Evolutionary conservation across 495 filamentous ascomycete genomes (phyloP), one percentile per base, ranked within the genome.

Genomic region (Neurospora tetraspora): DNA sequence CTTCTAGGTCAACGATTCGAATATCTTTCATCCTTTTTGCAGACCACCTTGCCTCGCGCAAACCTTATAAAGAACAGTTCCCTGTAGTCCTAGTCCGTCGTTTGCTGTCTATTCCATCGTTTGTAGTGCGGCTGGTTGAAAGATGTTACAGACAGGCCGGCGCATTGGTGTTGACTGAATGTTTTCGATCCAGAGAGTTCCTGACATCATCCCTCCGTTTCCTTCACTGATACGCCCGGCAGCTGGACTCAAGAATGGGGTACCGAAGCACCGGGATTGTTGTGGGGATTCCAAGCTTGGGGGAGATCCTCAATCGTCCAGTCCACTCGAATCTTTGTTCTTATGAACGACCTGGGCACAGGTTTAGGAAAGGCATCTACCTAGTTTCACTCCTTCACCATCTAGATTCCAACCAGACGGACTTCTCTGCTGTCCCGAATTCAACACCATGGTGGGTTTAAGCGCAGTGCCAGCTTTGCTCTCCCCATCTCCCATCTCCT

Each of bases 401-500:
- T 65, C 53, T 14, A 65, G 27, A 27, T 18, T 59, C 47, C 47
- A 27, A 59, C 47, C 20, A 27, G 45, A 53, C 45, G 45, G 53
- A 12, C 2, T 61, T 65, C 47, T 65, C 23, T 9, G 27, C 53
- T 61, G 7, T 65, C 1, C 23, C 3, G 34, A 27, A 18, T 65
- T 36, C 53, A 16, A 34, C 20, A 20, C 12, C 27, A 42, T 74
- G 73, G 73, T 74, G 65, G 73, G 73, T 71, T 72, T 43, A 18
- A 36, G 38, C 23, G 68, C 70, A 73, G 69, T 45, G 34, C 42
- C 68, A 53, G 37, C 34, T 27, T 45, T 11, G 36, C 27, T 69
- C 8, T 38, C 68, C 72, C 70, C 68, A 68, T 36, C 34, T 36
- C 72, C 70, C 68, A 68, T 36, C 34, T 36, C 34, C 34, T 36